Evolutionary conservation across 768 basidiomycete genomes (phyloP), one percentile per base, ranked within the genome.

Genomic region (Podaxis mareebaensis): DNA sequence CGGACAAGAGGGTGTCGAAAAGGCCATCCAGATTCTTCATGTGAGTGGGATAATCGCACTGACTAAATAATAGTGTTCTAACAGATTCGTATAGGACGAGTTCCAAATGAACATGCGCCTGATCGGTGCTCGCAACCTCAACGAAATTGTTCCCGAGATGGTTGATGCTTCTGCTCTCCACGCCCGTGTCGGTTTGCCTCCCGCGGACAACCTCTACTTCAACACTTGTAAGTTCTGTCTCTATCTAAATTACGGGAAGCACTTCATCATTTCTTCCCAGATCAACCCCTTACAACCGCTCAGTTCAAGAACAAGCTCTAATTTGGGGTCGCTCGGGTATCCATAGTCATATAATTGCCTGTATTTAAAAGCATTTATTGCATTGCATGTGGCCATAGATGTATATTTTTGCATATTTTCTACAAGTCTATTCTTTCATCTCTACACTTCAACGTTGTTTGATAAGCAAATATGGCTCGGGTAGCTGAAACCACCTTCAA

Each of bases 41-140:
- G 92, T 90, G 68, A 61, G 84, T 71, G 20, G 30, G 12, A 58
- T 28, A 20, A 33, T 38, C 24, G 17, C 52, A 12, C 10, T 42
- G 40, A 2, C 1, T 3, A 51, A 51, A 39, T 20, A 42, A 26
- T 3, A 28, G 17, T 58, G 44, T 56, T 33, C 15, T 30, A 24
- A 42, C 40, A 4, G 17, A 38, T 60, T 42, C 42, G 53, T 64
- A 10, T 70, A 98, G 94, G 93, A 96, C 67, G 96, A 99, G 74
- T 94, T 99, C 68, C 93, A 96, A 79, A 98, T 98, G 96, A 95
- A 96, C 76, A 84, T 98, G 86, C 90, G 96, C 13, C 80, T 99
- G 1, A 76, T 99, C 26, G 96, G 96, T 3, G 95, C 95, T 0
- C 86, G 81, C 3, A 90, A 84, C 0, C 72, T 98, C 44, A 83